These are phyloP conservation scores for Arctium minus DNA, from an alignment of 129 eudicot species.

Conservation along the genomic window DNA sequence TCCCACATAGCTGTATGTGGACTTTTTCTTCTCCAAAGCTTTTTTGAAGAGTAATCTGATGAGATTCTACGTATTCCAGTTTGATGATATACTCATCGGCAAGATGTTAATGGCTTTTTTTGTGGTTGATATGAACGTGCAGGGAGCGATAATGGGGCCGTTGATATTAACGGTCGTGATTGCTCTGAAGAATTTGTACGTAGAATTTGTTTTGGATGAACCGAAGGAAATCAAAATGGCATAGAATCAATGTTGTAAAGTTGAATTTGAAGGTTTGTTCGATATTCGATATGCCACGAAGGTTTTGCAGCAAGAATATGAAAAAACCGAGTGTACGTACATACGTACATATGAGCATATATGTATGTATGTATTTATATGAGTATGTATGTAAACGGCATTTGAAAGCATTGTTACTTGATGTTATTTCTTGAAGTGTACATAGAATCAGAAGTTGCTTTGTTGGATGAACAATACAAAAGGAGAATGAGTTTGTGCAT, in stretches of 20 bases:
- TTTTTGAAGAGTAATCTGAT: not conserved
- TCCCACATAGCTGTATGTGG: not conserved
- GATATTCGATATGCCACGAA: not conserved
- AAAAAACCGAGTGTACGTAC: not conserved
- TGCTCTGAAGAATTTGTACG: constrained; percentile 85
- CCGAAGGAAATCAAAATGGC: constrained; percentile 52
- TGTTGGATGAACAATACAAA: not conserved
- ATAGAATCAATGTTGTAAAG: constrained; percentile 6
- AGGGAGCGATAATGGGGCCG: constrained; percentile 99
- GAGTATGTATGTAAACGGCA: not conserved
- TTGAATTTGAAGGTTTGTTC: not conserved
- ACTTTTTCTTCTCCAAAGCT: not conserved
- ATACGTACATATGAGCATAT: not conserved
- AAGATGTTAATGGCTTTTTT: not conserved
- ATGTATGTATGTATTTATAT: not conserved
- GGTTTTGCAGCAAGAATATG: not conserved
- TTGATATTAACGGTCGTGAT: constrained; percentile 85
- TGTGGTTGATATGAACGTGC: constrained; percentile 13
- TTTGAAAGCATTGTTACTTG: not conserved
- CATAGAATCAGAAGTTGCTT: not conserved
- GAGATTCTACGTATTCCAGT: not conserved
- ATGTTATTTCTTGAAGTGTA: not conserved
- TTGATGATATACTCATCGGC: not conserved
- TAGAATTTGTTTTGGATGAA: constrained; percentile 80
- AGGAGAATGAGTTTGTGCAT: too few relatives aligned